Evolutionary conservation across 495 filamentous ascomycete genomes (phyloP).

Genomic region (Neurospora sp.): DNA sequence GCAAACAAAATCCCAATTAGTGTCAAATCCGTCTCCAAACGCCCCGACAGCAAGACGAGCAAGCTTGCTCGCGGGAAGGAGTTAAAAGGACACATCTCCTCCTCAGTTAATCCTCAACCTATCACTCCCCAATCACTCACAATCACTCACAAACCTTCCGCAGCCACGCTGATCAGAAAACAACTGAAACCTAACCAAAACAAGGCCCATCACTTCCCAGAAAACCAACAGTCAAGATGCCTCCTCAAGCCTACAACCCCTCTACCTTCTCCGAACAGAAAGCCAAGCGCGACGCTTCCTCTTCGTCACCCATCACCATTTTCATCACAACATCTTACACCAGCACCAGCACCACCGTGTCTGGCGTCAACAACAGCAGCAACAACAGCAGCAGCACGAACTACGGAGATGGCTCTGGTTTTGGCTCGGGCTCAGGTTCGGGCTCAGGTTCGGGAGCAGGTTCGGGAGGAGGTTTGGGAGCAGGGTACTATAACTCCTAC

Average conservation of each 20-base stretch:
- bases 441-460: neutral
- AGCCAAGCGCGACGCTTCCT: neutral
- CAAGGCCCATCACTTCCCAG: neutral
- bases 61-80: fast-evolving
- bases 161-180: neutral
- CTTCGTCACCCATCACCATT: neutral
- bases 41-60: neutral
- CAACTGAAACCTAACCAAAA: neutral
- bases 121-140: neutral
- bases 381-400: neutral
- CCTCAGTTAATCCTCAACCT: neutral
- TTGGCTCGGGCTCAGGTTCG: neutral
- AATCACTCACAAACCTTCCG: neutral
- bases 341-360: neutral
- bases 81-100: neutral
- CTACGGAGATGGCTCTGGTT: neutral
- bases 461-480: neutral
- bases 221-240: neutral
- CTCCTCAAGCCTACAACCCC: neutral
- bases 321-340: neutral
- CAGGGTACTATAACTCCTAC: neutral
- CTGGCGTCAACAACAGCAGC: neutral
- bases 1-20: neutral
- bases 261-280: neutral
- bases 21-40: neutral